phyloP scores from a whole-genome alignment of 805 yeast species.

The Yarrowia phangngaensis region DNA sequence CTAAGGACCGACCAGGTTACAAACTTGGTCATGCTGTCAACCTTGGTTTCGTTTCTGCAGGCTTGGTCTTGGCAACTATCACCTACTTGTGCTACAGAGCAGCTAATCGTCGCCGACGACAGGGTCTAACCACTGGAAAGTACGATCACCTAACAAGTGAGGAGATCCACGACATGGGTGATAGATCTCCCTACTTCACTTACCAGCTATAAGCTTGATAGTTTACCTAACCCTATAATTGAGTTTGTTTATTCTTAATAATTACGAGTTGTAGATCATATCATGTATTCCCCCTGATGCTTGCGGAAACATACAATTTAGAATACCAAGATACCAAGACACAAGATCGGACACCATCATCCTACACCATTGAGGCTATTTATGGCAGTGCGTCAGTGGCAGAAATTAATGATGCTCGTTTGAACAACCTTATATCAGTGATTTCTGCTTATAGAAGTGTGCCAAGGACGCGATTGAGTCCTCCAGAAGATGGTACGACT shows the following conservation, averaged over 20 bases:
- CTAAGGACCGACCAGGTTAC: slow-evolving; percentile 52
- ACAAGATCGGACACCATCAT: no score
- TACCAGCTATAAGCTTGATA: slow-evolving; percentile 2
- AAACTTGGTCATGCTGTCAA: slow-evolving; percentile 49
- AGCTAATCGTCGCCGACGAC: slow-evolving; percentile 15
- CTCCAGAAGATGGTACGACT: background rate
- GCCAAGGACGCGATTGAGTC: background rate
- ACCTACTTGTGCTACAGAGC: slow-evolving; percentile 19
- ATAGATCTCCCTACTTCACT: slow-evolving; percentile 22
- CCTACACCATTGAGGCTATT: no score
- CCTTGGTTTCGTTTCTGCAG: slow-evolving; percentile 45
- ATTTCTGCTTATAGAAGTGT: background rate
- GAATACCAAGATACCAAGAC: no score
- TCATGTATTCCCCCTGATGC: no score
- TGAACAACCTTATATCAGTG: background rate
- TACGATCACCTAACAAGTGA: slow-evolving; percentile 13
- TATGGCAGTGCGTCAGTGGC: no score
- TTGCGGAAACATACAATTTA: no score
- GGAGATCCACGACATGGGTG: slow-evolving; percentile 23
- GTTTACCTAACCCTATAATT: background rate
- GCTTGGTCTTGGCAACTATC: slow-evolving; percentile 31
- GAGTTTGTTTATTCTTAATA: background rate
- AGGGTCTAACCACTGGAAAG: slow-evolving; percentile 14
- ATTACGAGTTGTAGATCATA: no score
- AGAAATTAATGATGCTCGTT: no score